phyloP scores from a whole-genome alignment of 805 yeast species.

The Ogataea trehaloabstinens region DNA sequence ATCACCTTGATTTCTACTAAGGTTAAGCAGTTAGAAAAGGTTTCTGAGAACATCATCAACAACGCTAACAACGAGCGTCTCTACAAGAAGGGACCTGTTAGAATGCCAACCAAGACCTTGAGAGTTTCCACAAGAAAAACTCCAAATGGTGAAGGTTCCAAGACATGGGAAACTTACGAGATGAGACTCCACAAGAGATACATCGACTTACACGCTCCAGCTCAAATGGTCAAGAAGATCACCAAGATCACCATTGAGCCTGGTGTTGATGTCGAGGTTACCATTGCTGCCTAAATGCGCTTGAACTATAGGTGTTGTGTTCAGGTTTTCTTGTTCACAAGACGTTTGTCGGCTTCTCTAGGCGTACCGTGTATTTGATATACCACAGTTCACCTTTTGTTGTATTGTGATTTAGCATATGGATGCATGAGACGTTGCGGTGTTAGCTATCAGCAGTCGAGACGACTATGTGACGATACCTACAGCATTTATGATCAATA shows the following conservation, averaged over 20 bases:
- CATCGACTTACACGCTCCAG: conserved; percentile 97
- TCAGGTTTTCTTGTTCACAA: background rate
- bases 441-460: conserved; percentile 55
- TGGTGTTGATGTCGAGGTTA: conserved; percentile 97
- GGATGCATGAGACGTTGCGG: conserved; percentile 52
- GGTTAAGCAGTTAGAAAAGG: conserved; percentile 97
- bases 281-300: conserved; percentile 71
- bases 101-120: conserved; percentile 99
- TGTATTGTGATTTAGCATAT: conserved; percentile 14
- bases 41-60: conserved; percentile 83
- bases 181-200: conserved; percentile 99
- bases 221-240: conserved; percentile 88
- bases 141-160: conserved; percentile 99
- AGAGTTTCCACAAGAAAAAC: conserved; percentile 99
- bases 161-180: conserved; percentile 99
- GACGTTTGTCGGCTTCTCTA: conserved; percentile 32
- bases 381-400: conserved; percentile 28
- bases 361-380: conserved; percentile 55
- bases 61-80: conserved; percentile 82
- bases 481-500: background rate
- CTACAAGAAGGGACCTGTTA: conserved; percentile 97
- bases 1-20: conserved; percentile 98
- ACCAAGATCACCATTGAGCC: conserved; percentile 98
- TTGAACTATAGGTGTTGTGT: background rate
- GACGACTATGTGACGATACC: conserved; percentile 1